A percentile compares a stretch with the other conserved stretches of the same genome.
These are phyloP conservation scores for Mycena polygramma DNA, from an alignment of 768 basidiomycete species.

Conservation along the genomic window DNA sequence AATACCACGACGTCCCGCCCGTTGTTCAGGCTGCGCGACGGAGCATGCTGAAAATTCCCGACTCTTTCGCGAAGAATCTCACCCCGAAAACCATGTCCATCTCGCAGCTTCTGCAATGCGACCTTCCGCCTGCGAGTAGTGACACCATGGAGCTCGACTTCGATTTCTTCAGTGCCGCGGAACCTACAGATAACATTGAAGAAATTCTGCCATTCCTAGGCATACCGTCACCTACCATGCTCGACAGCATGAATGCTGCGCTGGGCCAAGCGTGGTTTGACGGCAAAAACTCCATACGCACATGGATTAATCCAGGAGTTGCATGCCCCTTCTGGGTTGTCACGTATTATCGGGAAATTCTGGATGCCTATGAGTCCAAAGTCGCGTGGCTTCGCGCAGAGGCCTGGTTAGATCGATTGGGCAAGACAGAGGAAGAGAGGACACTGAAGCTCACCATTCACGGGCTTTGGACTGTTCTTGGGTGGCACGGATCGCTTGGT, in stretches of 20 bases:
- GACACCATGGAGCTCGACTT: neutral
- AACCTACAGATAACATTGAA: neutral
- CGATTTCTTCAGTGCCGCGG: neutral
- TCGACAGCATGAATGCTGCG: neutral
- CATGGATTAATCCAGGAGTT: neutral
- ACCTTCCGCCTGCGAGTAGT: neutral
- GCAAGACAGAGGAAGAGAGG: neutral
- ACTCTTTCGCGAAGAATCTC: neutral
- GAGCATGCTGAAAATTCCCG: neutral
- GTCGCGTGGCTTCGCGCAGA: constrained; percentile 11
- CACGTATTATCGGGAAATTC: constrained; percentile 2
- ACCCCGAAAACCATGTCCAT: constrained; percentile 2
- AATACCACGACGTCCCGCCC: no score
- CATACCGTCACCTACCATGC: neutral
- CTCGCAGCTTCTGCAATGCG: neutral
- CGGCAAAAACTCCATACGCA: constrained; percentile 14
- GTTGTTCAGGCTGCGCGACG: no score
- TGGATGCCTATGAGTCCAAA: constrained; percentile 13
- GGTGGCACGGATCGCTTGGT: constrained; percentile 2
- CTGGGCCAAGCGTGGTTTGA: constrained; percentile 17
- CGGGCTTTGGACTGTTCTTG: constrained; percentile 3
- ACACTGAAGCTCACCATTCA: neutral
- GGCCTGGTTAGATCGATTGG: neutral
- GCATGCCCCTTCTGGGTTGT: constrained; percentile 3
- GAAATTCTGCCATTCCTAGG: neutral